Base-by-base conservation (phyloP, 257 asterid genomes). In the Orobanche coerulescens region DNA sequence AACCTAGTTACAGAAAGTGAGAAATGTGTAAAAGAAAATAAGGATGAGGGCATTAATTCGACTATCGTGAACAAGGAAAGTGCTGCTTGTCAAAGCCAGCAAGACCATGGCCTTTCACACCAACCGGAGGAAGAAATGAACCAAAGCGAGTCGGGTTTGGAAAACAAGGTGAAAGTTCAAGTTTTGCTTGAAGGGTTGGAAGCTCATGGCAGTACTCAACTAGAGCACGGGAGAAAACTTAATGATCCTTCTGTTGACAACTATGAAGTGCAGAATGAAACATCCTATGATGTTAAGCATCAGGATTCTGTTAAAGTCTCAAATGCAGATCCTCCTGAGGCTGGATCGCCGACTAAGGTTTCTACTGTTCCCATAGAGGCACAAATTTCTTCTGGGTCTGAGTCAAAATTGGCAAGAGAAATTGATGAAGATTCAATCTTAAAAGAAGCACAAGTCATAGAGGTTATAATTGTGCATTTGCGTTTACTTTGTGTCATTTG, bases 361-460 rank as follows among this genome's bases (percentile, higher is more conserved):
- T 66, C 79, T 58, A 40, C 54, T 66, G 74, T 39, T 59, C 50
- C 82, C 46, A 9, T 62, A 55, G 88, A 77, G 57, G 79, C 71
- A 39, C 80, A 73, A 59, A 71, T 66, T 59, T 65, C 65, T 57
- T 55, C 79, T 11, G 81, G 30, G 61, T 19, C 72, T 36, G 81
- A 78, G 37, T 42, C 70, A 22, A 72, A 70, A 61, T 40, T 70
- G 72, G 62, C 66, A 7, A 70, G 67, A 53, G 74, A 65, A 69
- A 79, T 69, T 74, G 96, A 86, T 30, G 98, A 92, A 78, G 93
- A 86, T 43, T 73, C 90, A 37, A 80, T 92, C 65, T 67, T 92
- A 79, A 81, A 84, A 76, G 96, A 88, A 80, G 98, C 98, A 39
- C 78, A 70, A 31, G 77, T 79, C 60, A 92, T 92, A 61, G 93